phyloP scores from a whole-genome alignment of 2,329 filamentous ascomycete genomes.

The Ceratocystis smalleyi region DNA sequence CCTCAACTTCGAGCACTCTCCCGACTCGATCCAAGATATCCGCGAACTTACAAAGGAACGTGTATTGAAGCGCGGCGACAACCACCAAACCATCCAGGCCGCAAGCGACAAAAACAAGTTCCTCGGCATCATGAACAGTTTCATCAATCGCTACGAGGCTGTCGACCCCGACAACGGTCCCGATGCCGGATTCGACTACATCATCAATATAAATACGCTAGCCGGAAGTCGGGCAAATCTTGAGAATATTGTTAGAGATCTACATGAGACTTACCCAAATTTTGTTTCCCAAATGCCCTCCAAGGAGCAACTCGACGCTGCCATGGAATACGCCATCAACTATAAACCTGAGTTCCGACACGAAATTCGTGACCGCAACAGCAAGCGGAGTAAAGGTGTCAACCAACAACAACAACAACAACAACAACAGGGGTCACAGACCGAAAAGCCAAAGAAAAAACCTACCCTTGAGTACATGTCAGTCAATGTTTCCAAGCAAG shows the following conservation, averaged over 20 bases:
- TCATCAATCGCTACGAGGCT: slow-evolving; percentile 71
- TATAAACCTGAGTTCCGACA: slow-evolving; percentile 67
- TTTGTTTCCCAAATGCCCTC: slow-evolving; percentile 58
- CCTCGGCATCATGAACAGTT: slow-evolving; percentile 85
- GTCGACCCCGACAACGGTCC: slow-evolving; percentile 51
- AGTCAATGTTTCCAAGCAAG: slow-evolving; percentile 30
- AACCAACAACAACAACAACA: slow-evolving; percentile 23
- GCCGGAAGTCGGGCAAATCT: slow-evolving; percentile 71
- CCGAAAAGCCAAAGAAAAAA: slow-evolving; percentile 28
- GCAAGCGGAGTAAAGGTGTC: slow-evolving; percentile 23
- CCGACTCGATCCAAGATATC: slow-evolving; percentile 59
- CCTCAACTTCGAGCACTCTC: slow-evolving; percentile 73
- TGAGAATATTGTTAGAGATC: slow-evolving; percentile 55
- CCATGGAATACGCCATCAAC: slow-evolving; percentile 57
- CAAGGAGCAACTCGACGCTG: slow-evolving; percentile 58
- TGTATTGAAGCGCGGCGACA: slow-evolving; percentile 75
- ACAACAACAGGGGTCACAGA: slow-evolving; percentile 17
- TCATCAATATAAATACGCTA: slow-evolving; percentile 71
- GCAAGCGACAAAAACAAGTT: slow-evolving; percentile 59
- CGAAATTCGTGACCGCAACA: slow-evolving; percentile 46
- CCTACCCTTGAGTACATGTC: slow-evolving; percentile 42
- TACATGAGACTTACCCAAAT: slow-evolving; percentile 65
- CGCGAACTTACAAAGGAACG: slow-evolving; percentile 59
- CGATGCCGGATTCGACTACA: slow-evolving; percentile 64
- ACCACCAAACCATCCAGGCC: slow-evolving; percentile 94